Conservation (phyloP, 2,329 filamentous ascomycete species). For the Cadophora luteo-olivacea region DNA sequence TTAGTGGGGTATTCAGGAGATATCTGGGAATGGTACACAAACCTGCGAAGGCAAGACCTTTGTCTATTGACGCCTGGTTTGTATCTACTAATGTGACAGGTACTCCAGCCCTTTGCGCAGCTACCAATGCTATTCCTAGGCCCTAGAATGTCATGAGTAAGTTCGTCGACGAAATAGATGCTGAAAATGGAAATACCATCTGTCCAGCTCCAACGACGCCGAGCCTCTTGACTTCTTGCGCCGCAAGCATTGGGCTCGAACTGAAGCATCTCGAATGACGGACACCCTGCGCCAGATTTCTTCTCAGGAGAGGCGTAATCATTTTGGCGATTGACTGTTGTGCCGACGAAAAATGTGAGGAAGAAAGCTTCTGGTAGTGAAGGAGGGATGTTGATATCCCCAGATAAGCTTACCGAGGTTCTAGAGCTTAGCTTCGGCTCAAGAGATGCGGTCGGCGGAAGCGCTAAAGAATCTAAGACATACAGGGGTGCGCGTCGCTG, state of each 20-base stretch:
- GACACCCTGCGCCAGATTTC: conserved; percentile 34
- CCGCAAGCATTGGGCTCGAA: conserved; percentile 64
- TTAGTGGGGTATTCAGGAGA: not conserved
- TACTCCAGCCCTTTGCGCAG: conserved; percentile 81
- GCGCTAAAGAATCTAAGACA: conserved; percentile 10
- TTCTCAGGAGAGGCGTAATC: conserved; percentile 39
- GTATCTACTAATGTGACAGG: conserved; percentile 87
- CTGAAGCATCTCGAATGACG: conserved; percentile 66
- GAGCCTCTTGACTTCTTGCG: conserved; percentile 81
- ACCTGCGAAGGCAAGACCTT: conserved; percentile 90
- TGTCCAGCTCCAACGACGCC: conserved; percentile 95
- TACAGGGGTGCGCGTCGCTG: conserved; percentile 32
- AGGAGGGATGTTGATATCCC: conserved; percentile 24
- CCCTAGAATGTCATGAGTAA: conserved; percentile 62
- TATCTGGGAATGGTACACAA: conserved; percentile 37
- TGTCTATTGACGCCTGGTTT: conserved; percentile 84
- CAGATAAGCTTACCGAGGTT: conserved; percentile 25
- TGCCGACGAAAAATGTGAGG: not conserved
- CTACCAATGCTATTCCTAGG: conserved; percentile 93
- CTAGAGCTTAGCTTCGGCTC: conserved; percentile 32
- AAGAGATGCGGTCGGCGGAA: conserved; percentile 1
- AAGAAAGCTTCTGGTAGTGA: conserved; percentile 3
- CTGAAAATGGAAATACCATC: conserved; percentile 68
- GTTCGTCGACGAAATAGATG: conserved; percentile 2
- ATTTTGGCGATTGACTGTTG: conserved; percentile 34